Conservation (phyloP, 805 yeast species). For the Starmera dryadoides region DNA sequence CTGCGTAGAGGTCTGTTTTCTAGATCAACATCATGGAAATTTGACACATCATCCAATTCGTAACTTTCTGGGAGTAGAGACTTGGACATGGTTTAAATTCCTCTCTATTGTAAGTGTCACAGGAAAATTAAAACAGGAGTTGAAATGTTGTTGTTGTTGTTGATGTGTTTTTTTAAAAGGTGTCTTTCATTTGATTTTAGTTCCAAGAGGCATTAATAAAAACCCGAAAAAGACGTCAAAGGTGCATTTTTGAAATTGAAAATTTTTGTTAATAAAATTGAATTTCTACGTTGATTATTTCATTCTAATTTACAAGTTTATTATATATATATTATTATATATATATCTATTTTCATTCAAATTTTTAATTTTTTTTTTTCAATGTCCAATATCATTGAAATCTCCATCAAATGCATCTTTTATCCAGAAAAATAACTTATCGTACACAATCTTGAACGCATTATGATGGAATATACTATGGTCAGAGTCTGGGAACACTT, state of each 20-base stretch:
- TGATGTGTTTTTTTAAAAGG: background rate
- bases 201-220: too few species aligned
- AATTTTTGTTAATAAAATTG: too few species aligned
- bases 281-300: background rate
- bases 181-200: background rate
- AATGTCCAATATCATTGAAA: conserved; percentile 23
- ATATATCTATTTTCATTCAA: too few species aligned
- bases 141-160: too few species aligned
- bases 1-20: background rate
- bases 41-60: background rate
- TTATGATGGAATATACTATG: conserved; percentile 69
- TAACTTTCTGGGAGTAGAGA: background rate
- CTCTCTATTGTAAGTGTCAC: too few species aligned
- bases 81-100: too few species aligned
- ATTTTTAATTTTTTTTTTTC: background rate
- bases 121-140: too few species aligned
- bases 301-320: too few species aligned
- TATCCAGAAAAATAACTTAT: conserved; percentile 61
- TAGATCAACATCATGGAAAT: background rate
- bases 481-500: conserved; percentile 77
- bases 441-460: conserved; percentile 62
- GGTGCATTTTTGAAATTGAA: background rate
- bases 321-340: too few species aligned
- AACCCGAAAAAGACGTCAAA: background rate
- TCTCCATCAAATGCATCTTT: conserved; percentile 51